phyloP scores from a whole-genome alignment of 2,329 filamentous ascomycete genomes.

The Paraphoma sp. region DNA sequence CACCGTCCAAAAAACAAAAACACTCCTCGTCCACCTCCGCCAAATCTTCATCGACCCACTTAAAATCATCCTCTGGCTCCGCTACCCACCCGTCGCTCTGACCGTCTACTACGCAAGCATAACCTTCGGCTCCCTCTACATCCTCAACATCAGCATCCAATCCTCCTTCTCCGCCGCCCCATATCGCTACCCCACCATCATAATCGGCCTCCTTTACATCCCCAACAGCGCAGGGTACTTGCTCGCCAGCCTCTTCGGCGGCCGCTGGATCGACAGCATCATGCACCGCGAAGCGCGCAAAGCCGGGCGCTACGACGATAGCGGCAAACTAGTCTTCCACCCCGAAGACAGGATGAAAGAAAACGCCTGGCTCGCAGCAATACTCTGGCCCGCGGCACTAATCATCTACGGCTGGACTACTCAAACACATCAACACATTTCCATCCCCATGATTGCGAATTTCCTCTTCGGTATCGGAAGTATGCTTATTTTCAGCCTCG shows the following conservation, averaged over 20 bases:
- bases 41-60: constrained; percentile 50
- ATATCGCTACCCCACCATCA: constrained; percentile 45
- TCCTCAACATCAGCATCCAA: constrained; percentile 50
- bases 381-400: constrained; percentile 45
- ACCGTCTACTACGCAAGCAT: constrained; percentile 51
- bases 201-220: constrained; percentile 49
- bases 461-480: constrained; percentile 50
- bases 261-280: constrained; percentile 50
- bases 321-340: constrained; percentile 42
- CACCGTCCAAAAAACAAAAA: constrained; percentile 41
- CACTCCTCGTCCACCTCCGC: constrained; percentile 31
- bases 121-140: constrained; percentile 48
- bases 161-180: constrained; percentile 41
- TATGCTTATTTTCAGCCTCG: constrained; percentile 49
- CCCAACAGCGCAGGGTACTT: constrained; percentile 47
- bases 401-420: constrained; percentile 49
- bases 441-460: constrained; percentile 47
- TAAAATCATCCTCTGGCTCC: constrained; percentile 46
- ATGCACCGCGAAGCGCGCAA: constrained; percentile 49
- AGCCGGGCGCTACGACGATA: constrained; percentile 44
- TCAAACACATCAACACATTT: constrained; percentile 40
- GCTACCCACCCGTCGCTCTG: constrained; percentile 46
- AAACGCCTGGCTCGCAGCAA: constrained; percentile 48
- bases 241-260: constrained; percentile 43
- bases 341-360: constrained; percentile 51